Evolutionary conservation across 306 rosid genomes (phyloP), one percentile per base, ranked within the genome.

Genomic region (Corylus americana): DNA sequence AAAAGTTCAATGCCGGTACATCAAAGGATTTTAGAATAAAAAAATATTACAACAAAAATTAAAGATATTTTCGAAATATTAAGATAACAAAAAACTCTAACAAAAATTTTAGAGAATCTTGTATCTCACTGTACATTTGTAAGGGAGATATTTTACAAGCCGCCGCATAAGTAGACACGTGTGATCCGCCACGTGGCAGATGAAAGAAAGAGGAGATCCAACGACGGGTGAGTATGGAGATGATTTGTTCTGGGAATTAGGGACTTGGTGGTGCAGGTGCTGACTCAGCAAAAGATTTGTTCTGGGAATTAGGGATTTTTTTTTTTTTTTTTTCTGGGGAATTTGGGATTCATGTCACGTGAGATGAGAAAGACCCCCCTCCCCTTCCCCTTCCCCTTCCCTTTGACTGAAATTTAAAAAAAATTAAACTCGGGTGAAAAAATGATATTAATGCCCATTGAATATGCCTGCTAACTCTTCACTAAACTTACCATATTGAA

Each of bases 271-370:
- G 25, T 22, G 25, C 25, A 22, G 25, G 25, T 22, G 25, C 25
- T 22, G 25, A 22, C 25, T 22, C 25, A 22, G 25, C 25, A 22
- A 22, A 22, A 22, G 25, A 29, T 31, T 31, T 31, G 2, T 31
- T 31, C 2, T 31, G 35, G 35, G 35, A 31, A 31, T 31, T 31
- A 10, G 64, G 49, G 49, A 22, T 22, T 22, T 22, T 22, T 22
- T 22, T 8, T 48, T 48, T 48, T 2, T 48, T 48, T 48, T 48
- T 2, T 10, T 48, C 2, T 8, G 51, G 51, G 50, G 73, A 78
- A 70, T 77, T 37, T 35, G 87, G 55, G 83, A 80, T 84, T 82
- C 74, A 25, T 69, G 89, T 92, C 97, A 90, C 94, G 96, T 92
- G 96, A 89, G 83, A 10, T 14, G 78, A 78, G 82, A 78, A 87